Evolutionary conservation across 2,329 filamentous ascomycete species (phyloP).

Genomic region (Aspergillus ibericus): DNA sequence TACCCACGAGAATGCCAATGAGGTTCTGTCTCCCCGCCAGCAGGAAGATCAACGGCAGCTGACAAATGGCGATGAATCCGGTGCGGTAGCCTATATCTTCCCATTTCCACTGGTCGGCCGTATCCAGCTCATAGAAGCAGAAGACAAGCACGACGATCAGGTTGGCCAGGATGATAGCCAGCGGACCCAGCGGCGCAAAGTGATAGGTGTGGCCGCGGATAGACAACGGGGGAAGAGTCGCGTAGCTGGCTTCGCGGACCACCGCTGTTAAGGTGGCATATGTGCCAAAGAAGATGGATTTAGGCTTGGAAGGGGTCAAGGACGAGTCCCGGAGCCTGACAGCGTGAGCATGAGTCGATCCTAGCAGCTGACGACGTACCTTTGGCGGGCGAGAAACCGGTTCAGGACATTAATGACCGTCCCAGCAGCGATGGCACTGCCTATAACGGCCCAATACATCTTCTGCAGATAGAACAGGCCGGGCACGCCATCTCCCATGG

Average conservation of each 20-base stretch:
- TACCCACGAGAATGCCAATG: conserved; percentile 49
- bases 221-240: conserved; percentile 39
- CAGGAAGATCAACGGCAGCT: conserved; percentile 58
- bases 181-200: conserved; percentile 42
- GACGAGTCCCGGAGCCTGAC: conserved; percentile 47
- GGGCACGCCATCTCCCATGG: conserved; percentile 46
- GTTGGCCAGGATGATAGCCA: conserved; percentile 44
- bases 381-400: conserved; percentile 50
- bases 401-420: conserved; percentile 46
- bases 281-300: conserved; percentile 46
- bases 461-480: conserved; percentile 50
- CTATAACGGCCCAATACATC: conserved; percentile 56
- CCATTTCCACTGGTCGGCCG: conserved; percentile 51
- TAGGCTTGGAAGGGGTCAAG: conserved; percentile 55
- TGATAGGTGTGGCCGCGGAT: conserved; percentile 33
- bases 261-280: conserved; percentile 57
- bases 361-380: conserved; percentile 33
- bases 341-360: conserved; percentile 1
- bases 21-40: conserved; percentile 58
- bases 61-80: conserved; percentile 54
- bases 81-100: conserved; percentile 59
- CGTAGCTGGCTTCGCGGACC: conserved; percentile 55
- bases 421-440: conserved; percentile 37
- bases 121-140: conserved; percentile 57
- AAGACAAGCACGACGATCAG: conserved; percentile 53